phyloP scores from a whole-genome alignment of 176 grass and related monocot species.

The Secale cereale region DNA sequence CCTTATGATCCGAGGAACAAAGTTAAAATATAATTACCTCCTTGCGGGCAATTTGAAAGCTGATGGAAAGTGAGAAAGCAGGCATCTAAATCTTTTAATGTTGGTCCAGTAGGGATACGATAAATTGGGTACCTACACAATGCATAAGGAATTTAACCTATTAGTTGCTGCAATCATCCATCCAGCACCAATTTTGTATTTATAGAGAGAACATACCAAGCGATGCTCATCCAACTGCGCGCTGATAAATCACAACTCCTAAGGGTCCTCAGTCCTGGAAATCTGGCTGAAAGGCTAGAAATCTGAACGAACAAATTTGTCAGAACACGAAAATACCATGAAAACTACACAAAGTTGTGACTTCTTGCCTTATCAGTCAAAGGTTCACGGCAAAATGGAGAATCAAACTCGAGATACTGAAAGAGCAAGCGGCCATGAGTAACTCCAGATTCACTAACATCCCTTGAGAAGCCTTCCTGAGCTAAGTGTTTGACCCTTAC shows the following conservation, averaged over 20 bases:
- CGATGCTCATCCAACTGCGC: constrained; percentile 52
- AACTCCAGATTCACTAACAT: constrained; percentile 44
- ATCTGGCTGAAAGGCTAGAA: constrained; percentile 33
- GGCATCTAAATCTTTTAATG: constrained; percentile 48
- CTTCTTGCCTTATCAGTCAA: constrained; percentile 47
- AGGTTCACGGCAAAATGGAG: constrained; percentile 52
- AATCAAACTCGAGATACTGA: constrained; percentile 47
- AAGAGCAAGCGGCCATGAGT: constrained; percentile 37
- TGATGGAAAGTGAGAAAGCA: constrained; percentile 60
- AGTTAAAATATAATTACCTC: constrained; percentile 9
- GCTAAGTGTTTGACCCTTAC: constrained; percentile 27
- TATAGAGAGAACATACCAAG: constrained; percentile 32
- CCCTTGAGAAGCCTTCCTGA: constrained; percentile 40
- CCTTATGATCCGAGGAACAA: not conserved
- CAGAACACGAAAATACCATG: not conserved
- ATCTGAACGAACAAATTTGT: constrained; percentile 34
- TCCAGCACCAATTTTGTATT: not conserved
- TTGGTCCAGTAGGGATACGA: constrained; percentile 51
- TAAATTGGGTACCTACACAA: constrained; percentile 61
- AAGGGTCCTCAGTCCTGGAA: constrained; percentile 36
- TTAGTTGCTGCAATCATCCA: not conserved
- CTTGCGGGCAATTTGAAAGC: constrained; percentile 31
- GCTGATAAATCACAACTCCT: constrained; percentile 49
- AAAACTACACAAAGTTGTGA: not conserved
- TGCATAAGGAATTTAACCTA: not conserved